phyloP scores from a whole-genome alignment of 495 filamentous ascomycete genomes.

The Gamarada debralockiae region DNA sequence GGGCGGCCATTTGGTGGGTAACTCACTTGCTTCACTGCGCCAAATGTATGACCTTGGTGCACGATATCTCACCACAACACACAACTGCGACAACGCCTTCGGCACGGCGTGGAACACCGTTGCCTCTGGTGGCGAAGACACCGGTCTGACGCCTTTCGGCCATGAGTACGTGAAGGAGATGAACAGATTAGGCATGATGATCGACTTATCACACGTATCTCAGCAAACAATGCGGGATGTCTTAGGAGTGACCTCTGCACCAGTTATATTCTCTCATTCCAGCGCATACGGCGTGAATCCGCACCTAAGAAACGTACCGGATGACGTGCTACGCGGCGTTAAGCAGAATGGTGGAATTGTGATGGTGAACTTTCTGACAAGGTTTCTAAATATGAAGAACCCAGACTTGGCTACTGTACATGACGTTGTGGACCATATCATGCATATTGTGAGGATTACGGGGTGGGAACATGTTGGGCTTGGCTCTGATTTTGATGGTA shows the following conservation, averaged over 20 bases:
- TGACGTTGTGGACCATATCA: slow-evolving; percentile 60
- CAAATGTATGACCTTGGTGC: slow-evolving; percentile 33
- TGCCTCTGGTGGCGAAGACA: slow-evolving; percentile 14
- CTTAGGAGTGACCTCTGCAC: slow-evolving; percentile 43
- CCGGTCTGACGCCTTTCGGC: slow-evolving; percentile 21
- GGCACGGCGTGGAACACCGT: slow-evolving; percentile 52
- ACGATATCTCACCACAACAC: slow-evolving; percentile 34
- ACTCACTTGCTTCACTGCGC: slow-evolving; percentile 29
- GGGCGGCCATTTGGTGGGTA: slow-evolving; percentile 25
- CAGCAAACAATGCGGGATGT: slow-evolving; percentile 62
- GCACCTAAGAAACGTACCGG: slow-evolving; percentile 56
- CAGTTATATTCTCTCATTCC: slow-evolving; percentile 57
- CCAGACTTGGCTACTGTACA: slow-evolving; percentile 53
- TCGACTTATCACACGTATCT: slow-evolving; percentile 67
- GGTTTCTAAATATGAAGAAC: slow-evolving; percentile 56
- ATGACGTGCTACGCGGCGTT: slow-evolving; percentile 53
- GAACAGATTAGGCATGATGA: slow-evolving; percentile 77
- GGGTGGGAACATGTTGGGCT: slow-evolving; percentile 60
- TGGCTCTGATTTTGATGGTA: slow-evolving; percentile 64
- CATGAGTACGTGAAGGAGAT: slow-evolving; percentile 55
- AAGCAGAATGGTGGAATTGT: slow-evolving; percentile 51
- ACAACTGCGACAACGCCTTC: slow-evolving; percentile 35
- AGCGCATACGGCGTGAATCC: slow-evolving; percentile 49
- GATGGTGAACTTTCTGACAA: slow-evolving; percentile 59
- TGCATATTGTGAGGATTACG: slow-evolving; percentile 49